These are phyloP conservation scores for Penicillium hesseltinei DNA, from an alignment of 2,329 filamentous ascomycete species.

Conservation along the genomic window DNA sequence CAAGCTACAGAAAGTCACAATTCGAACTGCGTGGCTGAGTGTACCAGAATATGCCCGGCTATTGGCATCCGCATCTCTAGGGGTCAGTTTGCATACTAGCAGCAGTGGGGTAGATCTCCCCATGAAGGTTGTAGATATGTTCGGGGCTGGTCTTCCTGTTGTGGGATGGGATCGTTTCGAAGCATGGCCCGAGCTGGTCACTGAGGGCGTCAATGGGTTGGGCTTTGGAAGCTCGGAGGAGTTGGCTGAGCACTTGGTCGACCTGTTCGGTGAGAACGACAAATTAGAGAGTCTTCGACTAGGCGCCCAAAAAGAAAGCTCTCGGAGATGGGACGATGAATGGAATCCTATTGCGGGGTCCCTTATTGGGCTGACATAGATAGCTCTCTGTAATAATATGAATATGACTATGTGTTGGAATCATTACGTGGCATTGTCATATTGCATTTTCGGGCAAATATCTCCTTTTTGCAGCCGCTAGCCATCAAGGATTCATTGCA, in stretches of 20 bases:
- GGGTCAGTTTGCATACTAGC: slow-evolving; percentile 87
- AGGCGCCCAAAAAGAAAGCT: slow-evolving; percentile 73
- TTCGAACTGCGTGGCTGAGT: slow-evolving; percentile 81
- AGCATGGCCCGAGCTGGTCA: slow-evolving; percentile 87
- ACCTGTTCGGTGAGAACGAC: slow-evolving; percentile 60
- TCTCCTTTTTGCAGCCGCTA: neutral
- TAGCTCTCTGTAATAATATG: neutral
- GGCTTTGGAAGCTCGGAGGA: slow-evolving; percentile 74
- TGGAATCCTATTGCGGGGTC: slow-evolving; percentile 82
- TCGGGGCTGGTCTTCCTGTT: slow-evolving; percentile 88
- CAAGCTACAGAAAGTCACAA: slow-evolving; percentile 66
- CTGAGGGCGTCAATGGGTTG: slow-evolving; percentile 78
- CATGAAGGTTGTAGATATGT: slow-evolving; percentile 99
- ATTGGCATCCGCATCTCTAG: slow-evolving; percentile 81
- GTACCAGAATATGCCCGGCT: slow-evolving; percentile 80
- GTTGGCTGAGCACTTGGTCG: slow-evolving; percentile 60
- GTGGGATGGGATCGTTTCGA: slow-evolving; percentile 82
- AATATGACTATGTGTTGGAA: neutral
- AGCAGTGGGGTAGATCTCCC: slow-evolving; percentile 93
- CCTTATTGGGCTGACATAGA: slow-evolving; percentile 56
- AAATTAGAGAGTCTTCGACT: slow-evolving; percentile 62
- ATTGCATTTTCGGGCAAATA: neutral
- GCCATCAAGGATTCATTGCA: neutral
- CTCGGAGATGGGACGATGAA: slow-evolving; percentile 82
- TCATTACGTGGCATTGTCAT: neutral